phyloP scores from a whole-genome alignment of 345 rosid genomes.

The Camelina sativa region DNA sequence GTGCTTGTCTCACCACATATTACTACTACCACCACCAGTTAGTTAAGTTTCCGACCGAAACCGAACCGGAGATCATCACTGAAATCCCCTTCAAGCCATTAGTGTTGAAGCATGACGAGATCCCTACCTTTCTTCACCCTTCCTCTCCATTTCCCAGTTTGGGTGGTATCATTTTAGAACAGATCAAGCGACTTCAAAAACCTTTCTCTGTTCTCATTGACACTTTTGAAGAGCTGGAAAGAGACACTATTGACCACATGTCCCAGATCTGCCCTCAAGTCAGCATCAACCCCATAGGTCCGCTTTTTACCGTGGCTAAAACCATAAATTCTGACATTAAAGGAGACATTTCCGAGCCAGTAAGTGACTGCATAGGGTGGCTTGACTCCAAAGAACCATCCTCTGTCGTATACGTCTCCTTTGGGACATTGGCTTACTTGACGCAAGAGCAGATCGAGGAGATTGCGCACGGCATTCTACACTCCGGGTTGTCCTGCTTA shows the following conservation, averaged over 20 bases:
- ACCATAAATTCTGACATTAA: conserved; percentile 34
- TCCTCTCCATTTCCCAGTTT: conserved; percentile 41
- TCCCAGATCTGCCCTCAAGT: conserved; percentile 52
- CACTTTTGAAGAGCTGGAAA: conserved; percentile 69
- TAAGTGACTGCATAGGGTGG: conserved; percentile 57
- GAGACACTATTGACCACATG: conserved; percentile 61
- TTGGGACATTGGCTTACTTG: conserved; percentile 44
- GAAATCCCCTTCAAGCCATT: conserved; percentile 63
- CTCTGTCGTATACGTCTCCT: conserved; percentile 57
- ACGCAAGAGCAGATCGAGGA: conserved; percentile 45
- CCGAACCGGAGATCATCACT: conserved; percentile 57
- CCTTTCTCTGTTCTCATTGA: conserved; percentile 70
- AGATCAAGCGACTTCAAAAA: conserved; percentile 57
- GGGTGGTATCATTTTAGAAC: conserved; percentile 52
- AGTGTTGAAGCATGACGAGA: conserved; percentile 63
- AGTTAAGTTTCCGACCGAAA: conserved; percentile 59
- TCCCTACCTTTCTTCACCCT: conserved; percentile 75
- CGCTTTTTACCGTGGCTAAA: conserved; percentile 58
- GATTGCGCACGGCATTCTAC: conserved; percentile 42
- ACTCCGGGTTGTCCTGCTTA: conserved; percentile 17
- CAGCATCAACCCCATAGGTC: conserved; percentile 61
- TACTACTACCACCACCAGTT: conserved; percentile 58
- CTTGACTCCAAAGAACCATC: conserved; percentile 45
- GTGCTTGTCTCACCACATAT: conserved; percentile 69
- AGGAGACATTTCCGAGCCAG: conserved; percentile 53